These are phyloP conservation scores for Discostella stelligeroides DNA, from an alignment of 108 stramenopile genomes.

Conservation along the genomic window DNA sequence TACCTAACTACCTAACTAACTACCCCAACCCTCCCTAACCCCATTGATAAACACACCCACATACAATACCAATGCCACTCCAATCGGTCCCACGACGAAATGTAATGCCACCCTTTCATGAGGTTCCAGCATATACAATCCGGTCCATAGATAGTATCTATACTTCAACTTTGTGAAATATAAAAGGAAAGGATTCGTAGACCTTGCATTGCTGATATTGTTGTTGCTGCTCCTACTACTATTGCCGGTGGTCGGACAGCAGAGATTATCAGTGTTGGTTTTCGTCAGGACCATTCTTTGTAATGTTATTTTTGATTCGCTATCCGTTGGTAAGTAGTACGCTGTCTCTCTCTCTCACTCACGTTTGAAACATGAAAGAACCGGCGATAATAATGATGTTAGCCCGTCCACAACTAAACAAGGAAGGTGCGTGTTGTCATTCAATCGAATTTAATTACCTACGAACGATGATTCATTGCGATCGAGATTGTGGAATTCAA, in stretches of 20 bases:
- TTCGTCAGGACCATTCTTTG: slow-evolving; percentile 65
- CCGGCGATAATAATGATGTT: no score
- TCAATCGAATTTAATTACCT: no score
- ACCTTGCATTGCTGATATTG: no score
- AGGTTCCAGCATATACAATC: slow-evolving; percentile 81
- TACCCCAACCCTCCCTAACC: slow-evolving; percentile 42
- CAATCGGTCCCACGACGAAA: slow-evolving; percentile 60
- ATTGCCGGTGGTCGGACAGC: slow-evolving; percentile 39
- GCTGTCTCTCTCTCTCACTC: no score
- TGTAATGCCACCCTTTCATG: slow-evolving; percentile 70
- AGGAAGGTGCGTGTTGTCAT: no score
- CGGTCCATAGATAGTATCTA: slow-evolving; percentile 83
- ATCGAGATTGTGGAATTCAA: no score
- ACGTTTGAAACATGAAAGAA: no score
- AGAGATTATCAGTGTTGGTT: slow-evolving; percentile 76
- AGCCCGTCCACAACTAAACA: no score
- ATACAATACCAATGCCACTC: slow-evolving; percentile 44
- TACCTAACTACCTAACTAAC: no score
- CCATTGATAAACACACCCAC: slow-evolving; percentile 54
- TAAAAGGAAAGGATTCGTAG: slow-evolving; percentile 28
- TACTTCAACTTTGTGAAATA: slow-evolving; percentile 57
- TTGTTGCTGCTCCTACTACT: slow-evolving; percentile 11
- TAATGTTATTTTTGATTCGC: not conserved
- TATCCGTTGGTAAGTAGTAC: no score
- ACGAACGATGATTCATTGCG: no score